Conservation (phyloP, 1,284 basidiomycete genomes). For the Ganoderma multipileum region DNA sequence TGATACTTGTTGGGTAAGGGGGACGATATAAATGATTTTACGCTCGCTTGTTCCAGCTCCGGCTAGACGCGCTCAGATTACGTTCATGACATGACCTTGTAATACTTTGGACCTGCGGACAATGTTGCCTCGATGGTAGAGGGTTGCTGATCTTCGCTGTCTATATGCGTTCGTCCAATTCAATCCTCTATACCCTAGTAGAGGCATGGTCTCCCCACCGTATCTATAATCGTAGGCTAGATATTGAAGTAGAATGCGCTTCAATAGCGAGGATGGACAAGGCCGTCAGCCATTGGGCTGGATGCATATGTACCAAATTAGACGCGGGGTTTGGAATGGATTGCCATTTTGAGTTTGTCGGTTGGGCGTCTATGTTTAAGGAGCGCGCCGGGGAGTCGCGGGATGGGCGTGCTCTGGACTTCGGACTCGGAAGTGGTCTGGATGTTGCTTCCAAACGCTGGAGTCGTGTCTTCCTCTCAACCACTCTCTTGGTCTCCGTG, state of each 20-base stretch:
- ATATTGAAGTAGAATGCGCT: neutral
- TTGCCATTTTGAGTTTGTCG: neutral
- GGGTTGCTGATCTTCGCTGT: neutral
- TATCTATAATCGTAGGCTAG: neutral
- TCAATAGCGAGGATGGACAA: neutral
- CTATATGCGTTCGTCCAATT: slow-evolving; percentile 5
- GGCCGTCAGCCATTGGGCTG: no score
- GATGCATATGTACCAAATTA: no score
- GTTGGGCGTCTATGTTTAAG: neutral
- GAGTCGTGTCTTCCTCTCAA: neutral
- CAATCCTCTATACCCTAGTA: slow-evolving; percentile 12
- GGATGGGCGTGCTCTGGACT: neutral
- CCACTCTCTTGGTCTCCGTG: neutral
- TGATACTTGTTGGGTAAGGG: slow-evolving; percentile 20
- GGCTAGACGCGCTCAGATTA: slow-evolving; percentile 18
- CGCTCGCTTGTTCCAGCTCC: neutral
- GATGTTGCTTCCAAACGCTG: neutral
- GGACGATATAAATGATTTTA: slow-evolving; percentile 8
- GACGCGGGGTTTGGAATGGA: neutral
- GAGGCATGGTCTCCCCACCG: neutral
- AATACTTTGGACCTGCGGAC: slow-evolving; percentile 6
- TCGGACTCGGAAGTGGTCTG: neutral
- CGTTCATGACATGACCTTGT: slow-evolving; percentile 5
- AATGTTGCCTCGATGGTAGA: slow-evolving; percentile 14
- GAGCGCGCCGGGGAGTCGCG: neutral